Base-by-base conservation (phyloP, 176 grass and related monocot species). In the Tillandsia leiboldiana region DNA sequence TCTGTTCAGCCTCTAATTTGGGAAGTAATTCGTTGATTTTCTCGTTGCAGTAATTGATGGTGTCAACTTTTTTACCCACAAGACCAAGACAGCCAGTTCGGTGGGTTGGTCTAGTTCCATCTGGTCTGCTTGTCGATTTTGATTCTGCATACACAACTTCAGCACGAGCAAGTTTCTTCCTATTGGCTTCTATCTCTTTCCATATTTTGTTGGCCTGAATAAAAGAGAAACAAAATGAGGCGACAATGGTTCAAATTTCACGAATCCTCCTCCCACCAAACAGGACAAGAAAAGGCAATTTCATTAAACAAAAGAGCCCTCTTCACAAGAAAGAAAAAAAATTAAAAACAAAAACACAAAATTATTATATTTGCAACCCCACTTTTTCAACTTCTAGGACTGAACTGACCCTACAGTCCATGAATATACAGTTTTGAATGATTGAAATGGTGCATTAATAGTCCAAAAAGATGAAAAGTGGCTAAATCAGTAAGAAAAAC, bases 21-120 rank as follows among this genome's bases (percentile, higher is more conserved):
- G 82, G 84, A 17, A 93, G 14, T 50, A 99, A 75, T 73, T 99
- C 94, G 76, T 87, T 87, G 8, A 99, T 90, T 72, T 99, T 58
- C 66, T 79, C 84, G 51, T 83, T 87, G 52, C 86, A 90, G 33
- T 93, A 82, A 71, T 93, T 72, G 27, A 99, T 82, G 1, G 94
- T 93, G 63, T 99, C 94, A 70, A 99, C 94, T 51, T 93, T 99
- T 71, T 70, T 57, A 72, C 94, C 94, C 14, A 90, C 72, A 51
- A 99, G 84, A 26, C 90, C 94, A 62, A 99, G 84, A 28, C 92
- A 86, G 63, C 94, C 94, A 29, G 73, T 88, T 81, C 22, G 79
- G 65, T 90, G 83, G 53, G 77, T 86, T 15, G 94, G 90, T 65
- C 71, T 86, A 42, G 72, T 77, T 49, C 90, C 94, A 63, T 87